Conservation (phyloP, 345 rosid genomes). For the Salix arbutifolia region DNA sequence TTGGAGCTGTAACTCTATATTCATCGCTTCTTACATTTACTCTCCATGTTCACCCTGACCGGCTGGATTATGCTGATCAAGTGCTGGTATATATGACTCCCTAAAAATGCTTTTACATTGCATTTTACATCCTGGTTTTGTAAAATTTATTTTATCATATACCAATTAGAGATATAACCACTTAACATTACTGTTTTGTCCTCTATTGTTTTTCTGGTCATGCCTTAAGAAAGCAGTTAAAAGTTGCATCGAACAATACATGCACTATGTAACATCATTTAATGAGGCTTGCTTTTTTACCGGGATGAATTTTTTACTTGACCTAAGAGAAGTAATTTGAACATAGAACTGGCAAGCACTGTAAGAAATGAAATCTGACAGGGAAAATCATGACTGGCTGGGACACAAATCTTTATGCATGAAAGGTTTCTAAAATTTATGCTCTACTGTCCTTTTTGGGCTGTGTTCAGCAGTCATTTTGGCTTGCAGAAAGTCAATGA, state of each 20-base stretch:
- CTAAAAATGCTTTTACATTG: conserved; percentile 7
- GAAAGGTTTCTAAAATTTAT: too few relatives aligned
- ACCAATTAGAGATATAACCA: not conserved
- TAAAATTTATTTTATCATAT: not conserved
- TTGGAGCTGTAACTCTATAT: conserved; percentile 91
- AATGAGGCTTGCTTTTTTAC: not conserved
- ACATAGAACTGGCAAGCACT: not conserved
- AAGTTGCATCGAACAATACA: not conserved
- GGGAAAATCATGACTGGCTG: not conserved
- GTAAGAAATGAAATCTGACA: not conserved
- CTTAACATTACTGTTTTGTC: not conserved
- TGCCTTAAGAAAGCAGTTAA: not conserved
- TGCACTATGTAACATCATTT: not conserved
- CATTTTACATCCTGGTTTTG: conserved; percentile 2
- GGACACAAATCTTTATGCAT: not conserved
- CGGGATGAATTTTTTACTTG: not conserved
- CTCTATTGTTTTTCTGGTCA: not conserved
- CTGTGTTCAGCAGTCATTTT: not conserved
- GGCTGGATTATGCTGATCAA: conserved; percentile 99
- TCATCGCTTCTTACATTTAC: conserved; percentile 97
- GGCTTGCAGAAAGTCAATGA: not conserved
- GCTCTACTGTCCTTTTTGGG: not conserved
- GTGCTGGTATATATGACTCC: conserved; percentile 64
- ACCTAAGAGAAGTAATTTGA: not conserved
- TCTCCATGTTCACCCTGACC: conserved; percentile 98